Percentiles rank a stretch among this genome's conserved stretches.
These are phyloP conservation scores for Ulota crispa DNA, from an alignment of 225 moss, liverwort and hornwort species.

Conservation along the genomic window DNA sequence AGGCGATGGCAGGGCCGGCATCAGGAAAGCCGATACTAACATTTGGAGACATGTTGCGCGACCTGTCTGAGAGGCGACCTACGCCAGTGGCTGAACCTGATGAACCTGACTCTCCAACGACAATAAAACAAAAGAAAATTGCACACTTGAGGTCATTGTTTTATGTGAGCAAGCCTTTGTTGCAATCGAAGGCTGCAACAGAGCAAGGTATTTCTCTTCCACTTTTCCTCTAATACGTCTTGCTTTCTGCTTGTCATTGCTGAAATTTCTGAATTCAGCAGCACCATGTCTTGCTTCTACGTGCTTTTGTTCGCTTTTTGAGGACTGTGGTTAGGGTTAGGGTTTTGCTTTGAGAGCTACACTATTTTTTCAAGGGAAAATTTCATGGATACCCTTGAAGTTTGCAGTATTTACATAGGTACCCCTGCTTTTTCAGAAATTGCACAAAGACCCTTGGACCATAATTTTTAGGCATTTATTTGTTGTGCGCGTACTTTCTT, in stretches of 20 bases:
- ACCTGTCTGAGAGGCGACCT: slow-evolving; percentile 40
- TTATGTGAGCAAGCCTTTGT: slow-evolving; percentile 26
- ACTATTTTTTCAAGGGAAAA: background rate
- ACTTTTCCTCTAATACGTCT: background rate
- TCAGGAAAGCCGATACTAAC: slow-evolving; percentile 46
- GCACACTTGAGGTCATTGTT: slow-evolving; percentile 40
- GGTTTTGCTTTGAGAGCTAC: background rate
- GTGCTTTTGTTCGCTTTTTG: background rate
- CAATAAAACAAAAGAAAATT: slow-evolving; percentile 38
- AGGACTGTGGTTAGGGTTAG: background rate
- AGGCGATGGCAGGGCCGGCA: slow-evolving; percentile 48
- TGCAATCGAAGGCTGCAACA: background rate
- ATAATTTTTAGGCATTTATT: no score
- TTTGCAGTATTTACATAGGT: no score
- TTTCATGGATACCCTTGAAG: no score
- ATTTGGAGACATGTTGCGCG: slow-evolving; percentile 56
- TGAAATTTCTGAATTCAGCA: background rate
- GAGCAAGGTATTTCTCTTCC: slow-evolving; percentile 23
- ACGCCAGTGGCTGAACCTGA: slow-evolving; percentile 20
- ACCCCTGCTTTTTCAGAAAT: no score
- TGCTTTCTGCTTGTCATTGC: background rate
- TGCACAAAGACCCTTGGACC: no score
- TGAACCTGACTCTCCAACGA: slow-evolving; percentile 50
- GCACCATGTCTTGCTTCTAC: background rate
- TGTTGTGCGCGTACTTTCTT: no score